Conservation (phyloP, 2,329 filamentous ascomycete species). For the Colletotrichum lentis region DNA sequence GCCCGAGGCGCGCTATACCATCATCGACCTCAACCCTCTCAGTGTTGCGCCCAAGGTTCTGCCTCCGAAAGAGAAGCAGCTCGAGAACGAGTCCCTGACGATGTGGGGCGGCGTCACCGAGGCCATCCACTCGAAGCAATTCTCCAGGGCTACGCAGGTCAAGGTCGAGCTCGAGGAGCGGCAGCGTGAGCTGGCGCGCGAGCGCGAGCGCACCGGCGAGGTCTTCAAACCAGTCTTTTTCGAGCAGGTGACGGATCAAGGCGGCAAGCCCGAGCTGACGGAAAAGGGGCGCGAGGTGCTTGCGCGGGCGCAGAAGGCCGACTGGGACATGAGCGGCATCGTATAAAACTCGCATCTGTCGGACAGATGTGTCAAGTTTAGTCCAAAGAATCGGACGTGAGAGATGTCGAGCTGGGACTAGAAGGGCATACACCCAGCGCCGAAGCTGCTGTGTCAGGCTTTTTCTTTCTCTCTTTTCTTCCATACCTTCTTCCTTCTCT, state of each 20-base stretch:
- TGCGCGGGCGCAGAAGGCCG: constrained; percentile 60
- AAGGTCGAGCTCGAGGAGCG: constrained; percentile 93
- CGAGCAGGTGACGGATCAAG: constrained; percentile 64
- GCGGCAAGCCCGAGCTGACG: constrained; percentile 63
- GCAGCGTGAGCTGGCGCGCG: constrained; percentile 84
- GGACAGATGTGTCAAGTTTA: background rate
- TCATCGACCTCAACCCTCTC: constrained; percentile 89
- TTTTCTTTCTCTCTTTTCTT: background rate
- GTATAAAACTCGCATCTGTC: constrained; percentile 36
- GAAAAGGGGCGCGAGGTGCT: constrained; percentile 62
- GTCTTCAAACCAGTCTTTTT: constrained; percentile 93
- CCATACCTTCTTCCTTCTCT: background rate
- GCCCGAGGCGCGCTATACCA: constrained; percentile 70
- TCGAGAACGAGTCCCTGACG: constrained; percentile 86
- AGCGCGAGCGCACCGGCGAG: constrained; percentile 73
- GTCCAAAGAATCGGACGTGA: background rate
- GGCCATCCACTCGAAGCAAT: constrained; percentile 85
- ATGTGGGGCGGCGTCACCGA: constrained; percentile 90
- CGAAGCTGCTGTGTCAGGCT: constrained; percentile 15
- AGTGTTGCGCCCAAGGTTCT: constrained; percentile 79
- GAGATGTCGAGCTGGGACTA: background rate
- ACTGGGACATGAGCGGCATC: constrained; percentile 61
- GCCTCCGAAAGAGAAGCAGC: constrained; percentile 79
- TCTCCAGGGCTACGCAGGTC: constrained; percentile 79
- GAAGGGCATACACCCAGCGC: constrained; percentile 6